Base-by-base conservation (phyloP, 2,329 filamentous ascomycete genomes). In the Xylariaceae sp. region DNA sequence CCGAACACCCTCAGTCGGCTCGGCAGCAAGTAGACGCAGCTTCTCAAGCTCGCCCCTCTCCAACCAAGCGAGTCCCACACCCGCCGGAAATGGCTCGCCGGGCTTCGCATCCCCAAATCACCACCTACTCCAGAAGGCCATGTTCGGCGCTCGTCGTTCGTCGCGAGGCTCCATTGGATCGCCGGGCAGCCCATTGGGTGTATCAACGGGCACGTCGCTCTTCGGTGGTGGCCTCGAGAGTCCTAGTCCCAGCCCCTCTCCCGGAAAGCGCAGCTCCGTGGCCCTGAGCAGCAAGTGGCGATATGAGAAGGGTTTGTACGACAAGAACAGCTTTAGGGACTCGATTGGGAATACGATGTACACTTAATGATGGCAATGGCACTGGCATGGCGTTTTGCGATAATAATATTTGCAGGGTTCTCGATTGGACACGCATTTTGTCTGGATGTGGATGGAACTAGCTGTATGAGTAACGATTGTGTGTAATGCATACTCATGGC, bases 241-340 rank as follows among this genome's bases (percentile, higher is more conserved):
- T 16, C 88, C 89, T 1, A 92, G 85, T 58, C 88, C 89, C 1
- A 73, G 76, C 50, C 82, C 83, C 22, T 28, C 22, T 6, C 72
- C 76, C 6, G 78, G 80, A 36, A 90, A 88, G 73, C 81, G 84
- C 51, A 85, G 86, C 40, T 91, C 83, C 59, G 83, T 95, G 47
- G 84, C 85, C 1, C 66, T 97, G 66, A 97, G 93, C 71, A 96
- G 85, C 74, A 96, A 94, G 73, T 97, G 93, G 93, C 71, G 97
- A 54, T 97, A 96, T 66, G 90, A 97, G 71, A 89, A 86, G 72
- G 87, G 88, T 18, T 51, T 58, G 54, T 53, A 55, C 22, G 57
- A 55, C 34, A 57, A 45, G 33, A 19, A 38, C 9, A 50, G 48
- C 10, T 48, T 50, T 28, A 52, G 45, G 45, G 57, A 60, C 19